These are phyloP conservation scores for Mitragyna speciosa DNA, from an alignment of 257 asterid genomes.

Conservation along the genomic window DNA sequence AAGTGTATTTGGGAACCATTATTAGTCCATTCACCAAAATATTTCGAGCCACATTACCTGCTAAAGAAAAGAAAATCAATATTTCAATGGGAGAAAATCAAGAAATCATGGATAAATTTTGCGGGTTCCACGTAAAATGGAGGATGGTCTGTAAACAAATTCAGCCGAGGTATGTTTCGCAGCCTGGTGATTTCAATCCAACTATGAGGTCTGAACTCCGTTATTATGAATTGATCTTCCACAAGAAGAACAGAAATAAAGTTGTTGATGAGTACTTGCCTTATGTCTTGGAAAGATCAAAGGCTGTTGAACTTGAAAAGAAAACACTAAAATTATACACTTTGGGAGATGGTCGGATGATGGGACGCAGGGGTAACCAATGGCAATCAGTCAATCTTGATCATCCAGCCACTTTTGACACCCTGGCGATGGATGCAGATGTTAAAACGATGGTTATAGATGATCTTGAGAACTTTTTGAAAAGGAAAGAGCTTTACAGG, in stretches of 20 bases:
- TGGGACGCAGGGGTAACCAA: too few relatives aligned
- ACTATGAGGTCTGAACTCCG: conserved; percentile 21
- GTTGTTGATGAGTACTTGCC: conserved; percentile 49
- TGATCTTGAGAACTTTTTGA: conserved; percentile 50
- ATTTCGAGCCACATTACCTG: conserved; percentile 34
- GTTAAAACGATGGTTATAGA: conserved; percentile 34
- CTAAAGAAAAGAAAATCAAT: conserved; percentile 39
- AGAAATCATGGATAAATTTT: conserved; percentile 34
- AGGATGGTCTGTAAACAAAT: conserved; percentile 18
- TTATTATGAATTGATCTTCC: conserved; percentile 34
- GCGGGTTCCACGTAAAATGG: conserved; percentile 41
- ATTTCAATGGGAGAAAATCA: conserved; percentile 32
- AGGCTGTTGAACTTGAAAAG: conserved; percentile 11
- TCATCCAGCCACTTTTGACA: conserved; percentile 61
- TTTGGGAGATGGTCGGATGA: conserved; percentile 2
- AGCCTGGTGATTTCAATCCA: conserved; percentile 5
- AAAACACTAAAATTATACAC: conserved; percentile 24
- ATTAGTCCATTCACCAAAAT: conserved; percentile 29
- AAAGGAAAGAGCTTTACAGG: conserved; percentile 55
- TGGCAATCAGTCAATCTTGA: conserved; percentile 52
- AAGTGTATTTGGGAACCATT: conserved; percentile 32
- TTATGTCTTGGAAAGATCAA: conserved; percentile 42
- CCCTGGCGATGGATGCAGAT: conserved; percentile 53
- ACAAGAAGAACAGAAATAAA: conserved; percentile 27
- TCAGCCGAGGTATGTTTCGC: conserved; percentile 6